Base-by-base conservation (phyloP, 2,329 filamentous ascomycete species). In the Verticillium dahliae region DNA sequence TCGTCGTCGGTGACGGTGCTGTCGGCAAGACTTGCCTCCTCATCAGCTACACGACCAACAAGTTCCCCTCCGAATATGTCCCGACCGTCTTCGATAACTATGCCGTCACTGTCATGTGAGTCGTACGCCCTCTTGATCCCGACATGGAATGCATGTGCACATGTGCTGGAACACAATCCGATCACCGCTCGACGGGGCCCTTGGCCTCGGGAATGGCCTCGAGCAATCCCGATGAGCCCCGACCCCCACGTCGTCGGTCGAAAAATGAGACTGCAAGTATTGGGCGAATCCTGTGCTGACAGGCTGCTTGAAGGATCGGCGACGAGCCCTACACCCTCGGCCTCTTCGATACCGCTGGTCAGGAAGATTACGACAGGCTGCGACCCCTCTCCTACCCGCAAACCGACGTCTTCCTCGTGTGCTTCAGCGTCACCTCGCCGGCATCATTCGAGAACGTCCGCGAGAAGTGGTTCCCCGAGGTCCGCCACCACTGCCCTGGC, bases 1-100 rank as follows among this genome's bases (percentile, higher is more conserved):
- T 99, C 73, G 95, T 99, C 70, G 95, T 99, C 72, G 95, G 95
- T 76, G 95, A 99, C 79, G 95, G 95, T 93, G 95, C 95, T 68
- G 95, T 99, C 70, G 95, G 95, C 77, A 99, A 99, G 85, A 99
- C 95, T 68, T 99, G 95, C 80, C 87, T 99, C 67, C 87, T 99
- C 74, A 99, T 99, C 81, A 96, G 92, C 76, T 99, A 99, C 80
- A 99, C 95, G 67, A 99, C 95, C 67, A 99, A 99, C 85, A 98
- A 98, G 73, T 99, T 99, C 78, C 95, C 95, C 39, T 97, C 93
- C 72, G 95, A 99, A 93, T 99, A 99, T 78, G 95, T 99, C 62
- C 95, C 95, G 59, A 99, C 95, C 35, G 95, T 99, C 67, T 99
- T 99, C 78, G 95, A 99, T 79, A 99, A 99, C 81, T 99, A 99